Base-by-base conservation (phyloP, 192 early-diverging fungal species). In the Coemansia sp. region DNA sequence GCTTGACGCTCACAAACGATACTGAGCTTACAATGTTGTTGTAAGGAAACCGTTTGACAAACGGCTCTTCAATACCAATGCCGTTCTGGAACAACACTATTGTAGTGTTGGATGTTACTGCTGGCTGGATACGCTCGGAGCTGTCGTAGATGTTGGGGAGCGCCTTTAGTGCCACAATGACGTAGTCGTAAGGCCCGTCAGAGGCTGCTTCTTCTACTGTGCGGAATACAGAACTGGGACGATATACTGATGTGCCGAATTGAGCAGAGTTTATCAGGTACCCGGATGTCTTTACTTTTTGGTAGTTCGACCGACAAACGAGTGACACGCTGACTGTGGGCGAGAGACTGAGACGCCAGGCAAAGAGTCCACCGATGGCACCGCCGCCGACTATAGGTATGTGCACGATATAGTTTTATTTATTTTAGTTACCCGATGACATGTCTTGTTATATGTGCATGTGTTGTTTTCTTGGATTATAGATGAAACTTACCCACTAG, bases 101-200 rank as follows among this genome's bases (percentile, higher is more conserved):
- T 67, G 73, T 77, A 2, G 80, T 82, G 45, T 30, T 16, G 6
- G 54, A 28, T 5, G 56, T 52, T 3, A 82, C 66, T 0, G 63
- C 75, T 2, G 36, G n/a, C 7, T 63, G 34, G 17, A 77, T 64
- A 14, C 66, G 61, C 32, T 73, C 67, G 8, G 80, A 38, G 57
- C 75, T 68, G 48, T 77, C 74, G 63, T 77, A 82, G 30, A 77
- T 55, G 64, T 82, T 82, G 12, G 80, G 80, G 12, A 82, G 63
- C 1, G 80, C 80, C 40, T 82, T 82, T 2, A 82, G 61, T 2
- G 80, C 80, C 7, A 82, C 75, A 5, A 82, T 65, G 25, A 82
- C 71, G 51, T 73, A 82, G 68, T 82, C 80, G 51, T 58, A 82
- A 17, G 56, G 17, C 20, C 68, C 75, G 10, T 61, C 62, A 8